These are phyloP conservation scores for Daldinia grandis DNA, from an alignment of 495 filamentous ascomycete species.

Conservation along the genomic window DNA sequence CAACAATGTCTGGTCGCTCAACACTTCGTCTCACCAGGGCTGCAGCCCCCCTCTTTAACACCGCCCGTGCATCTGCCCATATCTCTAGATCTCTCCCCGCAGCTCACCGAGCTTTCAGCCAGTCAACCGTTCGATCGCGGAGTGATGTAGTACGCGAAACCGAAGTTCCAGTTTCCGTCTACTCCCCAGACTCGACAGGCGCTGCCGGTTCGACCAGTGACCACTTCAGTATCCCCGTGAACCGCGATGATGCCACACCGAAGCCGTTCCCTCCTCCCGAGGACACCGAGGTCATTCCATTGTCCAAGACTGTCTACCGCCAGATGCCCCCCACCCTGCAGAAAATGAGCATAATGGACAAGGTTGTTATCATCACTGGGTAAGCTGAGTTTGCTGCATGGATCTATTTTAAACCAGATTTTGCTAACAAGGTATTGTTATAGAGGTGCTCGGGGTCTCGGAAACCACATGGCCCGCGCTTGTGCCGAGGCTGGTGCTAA, in stretches of 20 bases:
- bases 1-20: conserved; percentile 55
- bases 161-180: conserved; percentile 59
- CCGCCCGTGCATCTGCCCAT: conserved; percentile 36
- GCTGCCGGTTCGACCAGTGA: conserved; percentile 60
- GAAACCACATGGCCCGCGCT: conserved; percentile 78
- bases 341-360: conserved; percentile 70
- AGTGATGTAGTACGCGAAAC: conserved; percentile 59
- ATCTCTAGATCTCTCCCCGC: conserved; percentile 50
- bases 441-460: conserved; percentile 79
- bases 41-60: conserved; percentile 46
- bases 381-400: conserved; percentile 51
- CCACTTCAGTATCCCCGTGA: conserved; percentile 79
- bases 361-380: conserved; percentile 78
- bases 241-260: conserved; percentile 60
- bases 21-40: conserved; percentile 46
- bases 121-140: conserved; percentile 41
- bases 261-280: conserved; percentile 47
- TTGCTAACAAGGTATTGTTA: conserved; percentile 34
- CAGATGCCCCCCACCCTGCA: conserved; percentile 66
- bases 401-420: conserved; percentile 3
- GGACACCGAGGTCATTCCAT: conserved; percentile 52
- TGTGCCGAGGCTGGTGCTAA: conserved; percentile 76
- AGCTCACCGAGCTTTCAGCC: conserved; percentile 48
- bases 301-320: conserved; percentile 53
- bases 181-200: conserved; percentile 55